A percentile compares a stretch with the other conserved stretches of the same genome.
These are phyloP conservation scores for Suillus clintonianus DNA, from an alignment of 768 basidiomycete species.

Conservation along the genomic window DNA sequence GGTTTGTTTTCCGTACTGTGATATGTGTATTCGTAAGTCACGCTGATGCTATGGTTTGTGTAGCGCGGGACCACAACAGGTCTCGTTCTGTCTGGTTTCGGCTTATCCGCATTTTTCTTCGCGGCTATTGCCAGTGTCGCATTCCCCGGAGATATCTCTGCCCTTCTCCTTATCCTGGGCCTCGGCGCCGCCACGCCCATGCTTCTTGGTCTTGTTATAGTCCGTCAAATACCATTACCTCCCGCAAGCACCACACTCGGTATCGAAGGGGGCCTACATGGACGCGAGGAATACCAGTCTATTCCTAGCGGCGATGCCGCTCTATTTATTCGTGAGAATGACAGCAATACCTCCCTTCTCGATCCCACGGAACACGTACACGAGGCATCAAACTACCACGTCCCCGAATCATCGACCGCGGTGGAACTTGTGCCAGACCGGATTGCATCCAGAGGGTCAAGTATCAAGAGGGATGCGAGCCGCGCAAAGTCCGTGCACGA, in stretches of 20 bases:
- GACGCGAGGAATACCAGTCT: slow-evolving; percentile 20
- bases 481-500: slow-evolving; percentile 17
- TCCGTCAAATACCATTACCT: slow-evolving; percentile 68
- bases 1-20: slow-evolving; percentile 41
- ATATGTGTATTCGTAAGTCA: neutral
- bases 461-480: neutral
- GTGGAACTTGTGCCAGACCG: slow-evolving; percentile 24
- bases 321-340: slow-evolving; percentile 27
- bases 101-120: slow-evolving; percentile 90
- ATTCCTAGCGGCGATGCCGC: slow-evolving; percentile 17
- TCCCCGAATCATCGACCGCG: slow-evolving; percentile 15
- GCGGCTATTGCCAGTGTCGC: slow-evolving; percentile 70
- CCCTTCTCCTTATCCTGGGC: slow-evolving; percentile 73
- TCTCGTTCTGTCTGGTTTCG: slow-evolving; percentile 83
- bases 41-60: slow-evolving; percentile 1
- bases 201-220: slow-evolving; percentile 72
- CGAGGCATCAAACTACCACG: slow-evolving; percentile 21
- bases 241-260: slow-evolving; percentile 26
- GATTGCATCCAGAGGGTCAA: slow-evolving; percentile 1
- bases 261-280: slow-evolving; percentile 19
- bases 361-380: slow-evolving; percentile 18
- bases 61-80: slow-evolving; percentile 78
- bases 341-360: slow-evolving; percentile 26
- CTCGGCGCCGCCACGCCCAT: slow-evolving; percentile 80
- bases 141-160: slow-evolving; percentile 78